A percentile compares a stretch with the other conserved stretches of the same genome.
These are phyloP conservation scores for Chlorophyllum brunneum DNA, from an alignment of 768 basidiomycete species.

Conservation along the genomic window DNA sequence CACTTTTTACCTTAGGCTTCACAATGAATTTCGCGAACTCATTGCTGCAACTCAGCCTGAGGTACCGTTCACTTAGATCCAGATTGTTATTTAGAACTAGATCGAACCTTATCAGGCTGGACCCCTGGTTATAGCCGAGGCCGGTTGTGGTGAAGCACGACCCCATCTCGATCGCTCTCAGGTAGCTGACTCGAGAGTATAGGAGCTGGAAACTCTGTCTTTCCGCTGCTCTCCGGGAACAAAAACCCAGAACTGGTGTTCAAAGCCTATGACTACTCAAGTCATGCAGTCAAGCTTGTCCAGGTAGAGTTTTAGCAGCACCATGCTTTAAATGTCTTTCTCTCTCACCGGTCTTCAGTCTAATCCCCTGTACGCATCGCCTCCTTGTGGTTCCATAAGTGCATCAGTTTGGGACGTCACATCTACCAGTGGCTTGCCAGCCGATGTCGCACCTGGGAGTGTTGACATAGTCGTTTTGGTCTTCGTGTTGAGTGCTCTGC, in stretches of 20 bases:
- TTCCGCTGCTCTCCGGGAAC: conserved; percentile 82
- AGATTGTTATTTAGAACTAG: conserved; percentile 6
- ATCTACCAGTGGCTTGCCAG: conserved; percentile 54
- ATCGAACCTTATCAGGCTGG: conserved; percentile 59
- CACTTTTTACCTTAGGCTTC: conserved; percentile 52
- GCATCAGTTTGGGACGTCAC: conserved; percentile 93
- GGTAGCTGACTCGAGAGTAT: conserved; percentile 3
- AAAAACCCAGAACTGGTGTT: conserved; percentile 72
- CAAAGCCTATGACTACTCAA: conserved; percentile 88
- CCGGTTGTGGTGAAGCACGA: conserved; percentile 75
- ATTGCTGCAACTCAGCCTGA: conserved; percentile 62
- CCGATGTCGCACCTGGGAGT: conserved; percentile 56
- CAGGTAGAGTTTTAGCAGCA: conserved; percentile 47
- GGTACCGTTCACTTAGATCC: conserved; percentile 30
- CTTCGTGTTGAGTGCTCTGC: conserved; percentile 90
- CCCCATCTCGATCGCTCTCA: neutral
- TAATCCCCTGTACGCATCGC: conserved; percentile 64
- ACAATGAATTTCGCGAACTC: conserved; percentile 93
- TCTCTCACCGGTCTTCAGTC: conserved; percentile 37
- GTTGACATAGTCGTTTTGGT: conserved; percentile 91
- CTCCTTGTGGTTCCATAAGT: conserved; percentile 66
- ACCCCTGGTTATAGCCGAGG: conserved; percentile 70
- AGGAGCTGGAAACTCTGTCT: conserved; percentile 96
- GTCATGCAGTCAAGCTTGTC: conserved; percentile 84
- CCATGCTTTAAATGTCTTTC: neutral